phyloP scores from a whole-genome alignment of 2,329 filamentous ascomycete species.

The Pyrenophora tritici-repentis region DNA sequence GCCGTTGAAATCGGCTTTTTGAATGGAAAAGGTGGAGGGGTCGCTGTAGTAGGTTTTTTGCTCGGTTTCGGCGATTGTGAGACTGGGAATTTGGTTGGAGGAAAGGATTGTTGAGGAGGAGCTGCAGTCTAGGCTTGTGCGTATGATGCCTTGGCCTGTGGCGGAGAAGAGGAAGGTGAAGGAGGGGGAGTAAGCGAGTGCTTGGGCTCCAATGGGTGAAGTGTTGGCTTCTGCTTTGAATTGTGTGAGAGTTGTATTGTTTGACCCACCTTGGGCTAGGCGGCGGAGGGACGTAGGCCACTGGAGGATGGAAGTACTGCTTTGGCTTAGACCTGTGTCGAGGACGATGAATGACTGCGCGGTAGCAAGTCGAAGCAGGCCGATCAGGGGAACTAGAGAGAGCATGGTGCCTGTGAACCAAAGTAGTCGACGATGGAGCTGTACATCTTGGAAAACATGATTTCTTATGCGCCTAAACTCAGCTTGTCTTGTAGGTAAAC shows the following conservation, averaged over 20 bases:
- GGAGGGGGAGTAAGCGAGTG: constrained; percentile 12
- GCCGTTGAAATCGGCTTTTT: constrained; percentile 16
- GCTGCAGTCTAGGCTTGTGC: constrained; percentile 14
- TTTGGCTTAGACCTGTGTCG: constrained; percentile 21
- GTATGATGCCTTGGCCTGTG: constrained; percentile 16
- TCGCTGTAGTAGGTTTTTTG: constrained; percentile 18
- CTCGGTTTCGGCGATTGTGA: constrained; percentile 11
- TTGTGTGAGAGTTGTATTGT: constrained; percentile 11
- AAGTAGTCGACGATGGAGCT: background rate
- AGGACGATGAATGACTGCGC: constrained; percentile 11
- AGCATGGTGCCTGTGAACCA: constrained; percentile 2
- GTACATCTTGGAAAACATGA: too few species aligned
- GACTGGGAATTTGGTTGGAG: constrained; percentile 2
- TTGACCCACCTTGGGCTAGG: constrained; percentile 13
- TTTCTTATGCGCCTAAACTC: too few species aligned
- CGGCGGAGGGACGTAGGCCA: constrained; percentile 20
- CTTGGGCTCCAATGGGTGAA: constrained; percentile 7
- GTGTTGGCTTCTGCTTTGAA: constrained; percentile 8
- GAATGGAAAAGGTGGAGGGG: constrained; percentile 7
- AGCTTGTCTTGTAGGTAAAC: too few species aligned
- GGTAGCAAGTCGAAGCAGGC: background rate
- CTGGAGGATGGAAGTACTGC: constrained; percentile 13
- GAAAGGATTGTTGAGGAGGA: constrained; percentile 4
- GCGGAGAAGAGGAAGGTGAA: constrained; percentile 10
- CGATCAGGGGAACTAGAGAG: background rate